Evolutionary conservation across 352 stramenopile genomes (phyloP).

Genomic region (Aphanomyces stellatus): DNA sequence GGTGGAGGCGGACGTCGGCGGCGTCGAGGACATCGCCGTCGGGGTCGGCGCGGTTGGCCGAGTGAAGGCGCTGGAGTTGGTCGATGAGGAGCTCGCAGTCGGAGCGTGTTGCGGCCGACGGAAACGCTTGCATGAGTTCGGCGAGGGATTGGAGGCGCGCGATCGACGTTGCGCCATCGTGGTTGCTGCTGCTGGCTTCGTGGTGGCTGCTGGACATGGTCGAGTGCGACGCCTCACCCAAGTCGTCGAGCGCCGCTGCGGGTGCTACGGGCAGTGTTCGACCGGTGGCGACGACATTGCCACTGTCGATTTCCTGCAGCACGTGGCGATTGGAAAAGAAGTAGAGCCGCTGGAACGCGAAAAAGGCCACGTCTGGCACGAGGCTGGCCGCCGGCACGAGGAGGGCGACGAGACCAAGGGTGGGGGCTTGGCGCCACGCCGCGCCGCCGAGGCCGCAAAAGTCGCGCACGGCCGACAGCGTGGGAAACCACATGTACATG

Average conservation of each 20-base stretch:
- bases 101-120: background rate
- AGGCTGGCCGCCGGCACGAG: constrained; percentile 52
- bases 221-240: background rate
- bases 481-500: constrained; percentile 46
- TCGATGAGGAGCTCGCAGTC: constrained; percentile 1
- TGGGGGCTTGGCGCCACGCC: constrained; percentile 32
- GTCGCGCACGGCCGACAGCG: constrained; percentile 61
- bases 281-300: no score
- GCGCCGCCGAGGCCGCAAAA: constrained; percentile 54
- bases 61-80: background rate
- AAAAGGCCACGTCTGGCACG: constrained; percentile 45
- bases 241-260: no score
- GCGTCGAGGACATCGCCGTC: background rate
- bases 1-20: constrained; percentile 50
- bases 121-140: background rate
- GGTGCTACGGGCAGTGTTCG: no score
- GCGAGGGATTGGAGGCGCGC: background rate
- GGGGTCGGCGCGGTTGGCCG: background rate
- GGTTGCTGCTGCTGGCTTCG: background rate
- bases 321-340: constrained; percentile 69
- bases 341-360: constrained; percentile 76
- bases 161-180: no score
- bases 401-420: constrained; percentile 51
- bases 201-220: background rate
- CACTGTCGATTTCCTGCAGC: constrained; percentile 77